Base-by-base conservation (phyloP, 352 stramenopile species). In the Pythium aristosporum region DNA sequence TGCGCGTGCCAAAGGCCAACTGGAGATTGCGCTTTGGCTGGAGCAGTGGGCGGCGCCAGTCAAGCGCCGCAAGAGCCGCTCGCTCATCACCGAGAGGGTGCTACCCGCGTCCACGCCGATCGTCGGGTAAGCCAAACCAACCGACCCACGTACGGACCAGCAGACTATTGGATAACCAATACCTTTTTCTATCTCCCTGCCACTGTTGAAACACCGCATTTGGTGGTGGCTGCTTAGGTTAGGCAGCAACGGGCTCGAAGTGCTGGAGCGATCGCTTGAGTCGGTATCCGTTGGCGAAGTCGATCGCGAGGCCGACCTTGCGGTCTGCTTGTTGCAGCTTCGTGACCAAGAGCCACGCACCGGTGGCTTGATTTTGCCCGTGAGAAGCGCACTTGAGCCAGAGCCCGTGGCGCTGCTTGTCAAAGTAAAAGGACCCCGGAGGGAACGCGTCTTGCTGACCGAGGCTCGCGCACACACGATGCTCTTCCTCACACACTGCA, bases 221-320 rank as follows among this genome's bases (percentile, higher is more conserved):
- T 39, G 5, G 25, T 30, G 25, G 3, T 30, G 25, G 25, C 25
- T 39, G 34, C 34, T 39, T 39, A 30, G 25, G 25, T 39, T 39
- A 39, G 8, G 25, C 2, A 3, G 37, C 25, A 30, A 68, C 37
- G 23, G 43, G 36, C 25, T 79, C 66, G 30, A 92, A 92, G 11
- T 59, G 62, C 57, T 85, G 65, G 25, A 88, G 75, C 44, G 73
- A 65, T 47, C 84, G 82, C 58, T 92, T 89, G 41, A 95, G 72
- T 2, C 82, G 84, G 48, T 88, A 79, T 16, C 84, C 82, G 56
- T 95, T 95, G 63, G 83, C 87, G 54, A 95, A 95, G 51, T 95
- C 86, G 32, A 90, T 51, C 0, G 84, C 82, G 0, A 54, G 48
- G 30, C 80, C 80, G 37, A 92, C 57, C 46, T 89, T 90, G 34